Conservation (phyloP, 305 asterid species). For the Solanum chacoense region DNA sequence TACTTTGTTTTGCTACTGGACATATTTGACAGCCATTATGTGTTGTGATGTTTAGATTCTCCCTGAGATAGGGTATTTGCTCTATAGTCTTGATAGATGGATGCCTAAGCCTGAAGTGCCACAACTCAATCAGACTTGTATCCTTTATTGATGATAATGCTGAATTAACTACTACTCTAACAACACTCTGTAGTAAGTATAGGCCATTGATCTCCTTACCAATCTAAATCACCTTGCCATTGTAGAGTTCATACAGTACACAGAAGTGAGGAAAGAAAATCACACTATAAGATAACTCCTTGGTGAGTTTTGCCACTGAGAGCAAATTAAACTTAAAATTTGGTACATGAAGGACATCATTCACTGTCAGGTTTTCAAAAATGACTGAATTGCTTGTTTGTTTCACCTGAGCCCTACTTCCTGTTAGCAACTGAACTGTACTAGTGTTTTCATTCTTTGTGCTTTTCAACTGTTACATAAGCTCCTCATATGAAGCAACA, state of each 20-base stretch:
- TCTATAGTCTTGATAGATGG: neutral
- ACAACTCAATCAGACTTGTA: too few species aligned
- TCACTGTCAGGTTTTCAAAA: neutral
- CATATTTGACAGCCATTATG: too few species aligned
- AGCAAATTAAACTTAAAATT: neutral
- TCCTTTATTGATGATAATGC: neutral
- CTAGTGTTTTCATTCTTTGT: neutral
- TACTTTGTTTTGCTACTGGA: neutral
- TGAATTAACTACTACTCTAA: too few species aligned
- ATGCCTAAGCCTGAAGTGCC: neutral
- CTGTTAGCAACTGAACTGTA: neutral
- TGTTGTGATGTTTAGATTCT: neutral
- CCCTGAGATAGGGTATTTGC: neutral
- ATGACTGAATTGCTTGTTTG: neutral
- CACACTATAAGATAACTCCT: neutral
- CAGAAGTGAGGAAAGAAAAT: neutral
- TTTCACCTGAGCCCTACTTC: too few species aligned
- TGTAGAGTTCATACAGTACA: neutral
- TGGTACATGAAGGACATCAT: neutral
- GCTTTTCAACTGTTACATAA: too few species aligned
- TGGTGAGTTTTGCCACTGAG: neutral
- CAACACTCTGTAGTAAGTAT: too few species aligned
- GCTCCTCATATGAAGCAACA: too few species aligned
- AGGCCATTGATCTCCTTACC: neutral
- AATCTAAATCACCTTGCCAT: neutral